Conservation (phyloP, 257 asterid species). For the Craterostigma plantagineum region DNA sequence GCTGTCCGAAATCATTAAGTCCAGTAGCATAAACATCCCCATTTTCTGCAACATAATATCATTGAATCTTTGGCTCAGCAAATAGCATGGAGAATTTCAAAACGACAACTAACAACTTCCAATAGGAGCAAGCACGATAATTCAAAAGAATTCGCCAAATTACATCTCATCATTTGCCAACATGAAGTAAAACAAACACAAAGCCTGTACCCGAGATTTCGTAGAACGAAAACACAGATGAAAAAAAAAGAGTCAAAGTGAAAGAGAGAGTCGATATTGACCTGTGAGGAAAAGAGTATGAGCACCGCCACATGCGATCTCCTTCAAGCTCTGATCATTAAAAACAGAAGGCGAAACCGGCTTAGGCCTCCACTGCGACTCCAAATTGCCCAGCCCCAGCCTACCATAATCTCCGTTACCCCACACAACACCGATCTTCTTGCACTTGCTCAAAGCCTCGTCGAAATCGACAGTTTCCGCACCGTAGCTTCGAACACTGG, state of each 20-base stretch:
- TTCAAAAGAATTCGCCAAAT: too few relatives aligned
- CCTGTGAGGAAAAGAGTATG: slow-evolving; percentile 91
- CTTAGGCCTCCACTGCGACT: slow-evolving; percentile 68
- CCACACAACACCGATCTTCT: slow-evolving; percentile 67
- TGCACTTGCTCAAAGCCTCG: slow-evolving; percentile 23
- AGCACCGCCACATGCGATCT: slow-evolving; percentile 91
- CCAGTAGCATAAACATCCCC: slow-evolving; percentile 87
- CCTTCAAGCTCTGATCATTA: slow-evolving; percentile 40
- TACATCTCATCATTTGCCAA: too few relatives aligned
- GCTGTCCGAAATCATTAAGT: slow-evolving; percentile 89
- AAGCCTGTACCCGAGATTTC: not conserved
- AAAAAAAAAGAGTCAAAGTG: not conserved
- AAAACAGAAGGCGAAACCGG: slow-evolving; percentile 40
- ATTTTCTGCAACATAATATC: slow-evolving; percentile 41
- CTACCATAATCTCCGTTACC: slow-evolving; percentile 97
- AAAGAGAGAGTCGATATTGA: slow-evolving; percentile 7
- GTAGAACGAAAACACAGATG: too few relatives aligned
- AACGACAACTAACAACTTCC: not conserved
- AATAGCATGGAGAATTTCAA: not conserved
- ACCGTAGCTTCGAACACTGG: slow-evolving; percentile 21
- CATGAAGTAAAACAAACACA: not conserved
- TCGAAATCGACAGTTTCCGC: slow-evolving; percentile 8
- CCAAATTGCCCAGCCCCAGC: slow-evolving; percentile 68
- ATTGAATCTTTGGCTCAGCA: slow-evolving; percentile 7
- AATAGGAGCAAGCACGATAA: too few relatives aligned